Percentiles rank a stretch among this genome's conserved stretches.
Conservation (phyloP, 164 flowering plant genomes). For the Sedum album region DNA sequence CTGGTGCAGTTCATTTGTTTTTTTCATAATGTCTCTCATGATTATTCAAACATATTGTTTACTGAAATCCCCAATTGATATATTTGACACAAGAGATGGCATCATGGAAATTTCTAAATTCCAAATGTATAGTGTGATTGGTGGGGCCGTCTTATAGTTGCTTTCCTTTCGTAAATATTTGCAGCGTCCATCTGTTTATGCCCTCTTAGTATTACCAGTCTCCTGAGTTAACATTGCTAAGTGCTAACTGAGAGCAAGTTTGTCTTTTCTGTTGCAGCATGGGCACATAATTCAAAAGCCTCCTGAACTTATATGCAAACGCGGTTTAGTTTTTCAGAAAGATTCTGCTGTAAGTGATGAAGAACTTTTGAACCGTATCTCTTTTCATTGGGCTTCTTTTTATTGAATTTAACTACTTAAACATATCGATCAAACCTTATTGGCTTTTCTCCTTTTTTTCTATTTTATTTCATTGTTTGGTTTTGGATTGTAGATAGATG, state of each 20-base stretch:
- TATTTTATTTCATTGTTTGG: conserved; percentile 1
- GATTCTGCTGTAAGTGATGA: conserved; percentile 48
- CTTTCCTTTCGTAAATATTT: neutral
- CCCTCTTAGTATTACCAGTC: neutral
- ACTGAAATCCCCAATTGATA: too few relatives aligned
- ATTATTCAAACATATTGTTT: too few relatives aligned
- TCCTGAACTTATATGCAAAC: conserved; percentile 52
- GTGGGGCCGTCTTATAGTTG: neutral
- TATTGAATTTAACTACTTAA: neutral
- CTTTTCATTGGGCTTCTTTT: neutral
- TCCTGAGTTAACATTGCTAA: neutral
- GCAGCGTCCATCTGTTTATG: neutral
- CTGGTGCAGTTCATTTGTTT: neutral
- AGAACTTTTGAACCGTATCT: neutral
- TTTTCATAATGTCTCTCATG: too few relatives aligned
- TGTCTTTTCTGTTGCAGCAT: conserved; percentile 42
- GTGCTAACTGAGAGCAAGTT: neutral
- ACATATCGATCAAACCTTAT: neutral
- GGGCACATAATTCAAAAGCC: conserved; percentile 64
- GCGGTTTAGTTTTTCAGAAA: conserved; percentile 59
- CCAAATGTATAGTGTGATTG: neutral
- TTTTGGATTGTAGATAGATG: conserved; percentile 62
- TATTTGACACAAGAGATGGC: too few relatives aligned
- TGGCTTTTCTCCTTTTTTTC: neutral
- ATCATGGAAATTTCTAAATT: neutral